Base-by-base conservation (phyloP, 768 basidiomycete species). In the Lactarius psammicola region DNA sequence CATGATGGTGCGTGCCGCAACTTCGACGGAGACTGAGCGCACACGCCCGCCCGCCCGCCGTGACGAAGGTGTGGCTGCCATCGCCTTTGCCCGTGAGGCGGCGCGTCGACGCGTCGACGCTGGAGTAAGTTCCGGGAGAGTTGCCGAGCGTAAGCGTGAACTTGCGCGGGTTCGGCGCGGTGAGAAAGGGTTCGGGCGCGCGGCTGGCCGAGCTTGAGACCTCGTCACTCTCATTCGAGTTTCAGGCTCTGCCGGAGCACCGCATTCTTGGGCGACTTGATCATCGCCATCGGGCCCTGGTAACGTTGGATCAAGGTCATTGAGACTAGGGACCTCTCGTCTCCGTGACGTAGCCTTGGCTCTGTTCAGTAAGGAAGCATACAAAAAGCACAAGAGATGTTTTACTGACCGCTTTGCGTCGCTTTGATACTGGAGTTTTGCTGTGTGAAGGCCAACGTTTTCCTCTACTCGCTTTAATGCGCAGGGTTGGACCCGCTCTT, bases 351-450 rank as follows among this genome's bases (percentile, higher is more conserved):
- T 1, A 11, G 26, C 4, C 18, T 20, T 30, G 30, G 6, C 8
- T 33, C 54, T 31, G 49, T 33, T 40, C 13, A 31, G 30, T 17
- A 26, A 31, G 20, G 20, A 20, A 7, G 17, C 6, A 33, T 33
- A 56, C 55, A 26, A 42, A 10, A 13, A 36, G 38, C 1, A n/a
- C 10, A n/a, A 23, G 13, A 13, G 23, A 23, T 1, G 7, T 10
- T 30, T 4, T 30, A 42, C 65, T 53, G 20, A 66, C 60, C n/a
- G 38, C 38, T 57, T 31, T 62, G 2, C 38, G 61, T 30, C 49
- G 57, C 33, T 62, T 62, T 15, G 56, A 20, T 2, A 13, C 23
- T 9, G 30, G 46, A 26, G 7, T 15, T 23, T 30, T 28, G 11
- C 23, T 18, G 3, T 23, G 36, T 28, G 59, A 46, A 42, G 30